phyloP scores from a whole-genome alignment of 2,329 filamentous ascomycete species.

The Lecanoromycetidae sp. region DNA sequence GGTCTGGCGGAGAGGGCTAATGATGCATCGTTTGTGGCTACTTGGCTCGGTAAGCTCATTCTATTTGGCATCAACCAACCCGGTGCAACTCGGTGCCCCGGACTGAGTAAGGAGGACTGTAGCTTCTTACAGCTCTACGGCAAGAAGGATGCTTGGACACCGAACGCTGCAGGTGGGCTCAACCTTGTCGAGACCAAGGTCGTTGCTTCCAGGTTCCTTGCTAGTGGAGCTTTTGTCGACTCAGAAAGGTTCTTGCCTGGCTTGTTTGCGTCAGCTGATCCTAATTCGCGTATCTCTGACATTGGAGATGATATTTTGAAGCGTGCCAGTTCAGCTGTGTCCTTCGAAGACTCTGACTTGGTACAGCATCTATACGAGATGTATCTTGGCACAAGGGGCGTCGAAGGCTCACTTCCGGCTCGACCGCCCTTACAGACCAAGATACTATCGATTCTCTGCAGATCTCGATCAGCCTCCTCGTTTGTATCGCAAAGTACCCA shows the following conservation, averaged over 20 bases:
- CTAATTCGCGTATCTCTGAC: conserved; percentile 69
- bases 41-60: conserved; percentile 66
- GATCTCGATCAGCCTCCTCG: conserved; percentile 60
- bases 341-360: conserved; percentile 56
- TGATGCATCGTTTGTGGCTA: conserved; percentile 63
- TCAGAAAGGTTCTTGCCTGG: conserved; percentile 72
- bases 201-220: conserved; percentile 57
- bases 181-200: conserved; percentile 60
- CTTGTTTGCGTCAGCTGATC: conserved; percentile 69
- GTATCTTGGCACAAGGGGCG: conserved; percentile 51
- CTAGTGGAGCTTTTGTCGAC: conserved; percentile 76
- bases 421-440: conserved; percentile 64
- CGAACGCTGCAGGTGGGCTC: conserved; percentile 46
- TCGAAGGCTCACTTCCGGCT: conserved; percentile 33
- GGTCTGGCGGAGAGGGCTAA: conserved; percentile 48
- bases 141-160: conserved; percentile 58
- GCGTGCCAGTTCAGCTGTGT: conserved; percentile 52
- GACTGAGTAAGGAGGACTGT: conserved; percentile 54
- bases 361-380: conserved; percentile 57
- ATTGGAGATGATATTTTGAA: conserved; percentile 85
- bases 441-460: conserved; percentile 63
- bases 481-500: conserved; percentile 56
- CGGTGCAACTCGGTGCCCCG: conserved; percentile 39
- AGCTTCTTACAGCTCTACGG: conserved; percentile 55
- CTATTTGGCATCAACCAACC: conserved; percentile 45